Conservation (phyloP, 2,329 filamentous ascomycete genomes). For the Ascochyta viciae-villosae region DNA sequence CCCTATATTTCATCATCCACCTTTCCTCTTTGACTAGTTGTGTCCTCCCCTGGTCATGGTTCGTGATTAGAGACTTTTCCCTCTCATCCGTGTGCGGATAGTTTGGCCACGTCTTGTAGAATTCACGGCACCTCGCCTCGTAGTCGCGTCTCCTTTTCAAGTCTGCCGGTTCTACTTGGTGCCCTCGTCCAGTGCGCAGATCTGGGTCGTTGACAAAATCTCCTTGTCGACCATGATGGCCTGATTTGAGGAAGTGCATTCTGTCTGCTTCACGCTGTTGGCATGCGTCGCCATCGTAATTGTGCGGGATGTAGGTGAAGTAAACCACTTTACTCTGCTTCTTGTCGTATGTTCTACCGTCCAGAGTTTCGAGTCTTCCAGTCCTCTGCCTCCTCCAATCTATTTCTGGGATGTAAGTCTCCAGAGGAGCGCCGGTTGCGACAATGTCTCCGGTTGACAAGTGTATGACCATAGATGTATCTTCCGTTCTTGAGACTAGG, state of each 20-base stretch:
- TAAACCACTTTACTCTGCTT: neutral
- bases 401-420: neutral
- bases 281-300: neutral
- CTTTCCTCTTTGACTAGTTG: conserved; percentile 11
- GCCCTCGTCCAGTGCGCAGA: conserved; percentile 28
- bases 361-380: neutral
- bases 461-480: neutral
- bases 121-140: conserved; percentile 1
- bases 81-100: neutral
- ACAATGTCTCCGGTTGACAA: neutral
- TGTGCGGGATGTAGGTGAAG: neutral
- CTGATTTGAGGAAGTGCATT: conserved; percentile 27
- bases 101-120: neutral
- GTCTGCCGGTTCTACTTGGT: conserved; percentile 28
- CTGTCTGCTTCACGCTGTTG: neutral
- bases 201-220: conserved; percentile 28
- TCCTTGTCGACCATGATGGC: conserved; percentile 29
- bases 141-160: neutral
- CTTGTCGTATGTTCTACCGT: neutral
- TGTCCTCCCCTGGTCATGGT: neutral
- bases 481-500: neutral
- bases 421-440: neutral
- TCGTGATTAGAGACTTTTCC: neutral
- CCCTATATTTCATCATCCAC: conserved; percentile 21
- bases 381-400: neutral